Evolutionary conservation across 2,329 filamentous ascomycete genomes (phyloP).

Genomic region (Didymella pomorum): DNA sequence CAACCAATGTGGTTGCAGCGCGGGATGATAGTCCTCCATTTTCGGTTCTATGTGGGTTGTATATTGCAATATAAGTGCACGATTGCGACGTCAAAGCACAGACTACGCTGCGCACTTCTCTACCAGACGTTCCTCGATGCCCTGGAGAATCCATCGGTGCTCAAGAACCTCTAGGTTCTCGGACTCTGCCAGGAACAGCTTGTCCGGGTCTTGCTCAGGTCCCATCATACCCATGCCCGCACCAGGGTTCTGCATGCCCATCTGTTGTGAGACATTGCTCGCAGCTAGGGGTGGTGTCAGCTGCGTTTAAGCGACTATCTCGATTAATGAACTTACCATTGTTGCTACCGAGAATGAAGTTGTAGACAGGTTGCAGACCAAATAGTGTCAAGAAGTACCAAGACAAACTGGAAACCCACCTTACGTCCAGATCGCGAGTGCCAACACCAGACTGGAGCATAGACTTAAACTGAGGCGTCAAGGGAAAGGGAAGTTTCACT

Average conservation of each 20-base stretch:
- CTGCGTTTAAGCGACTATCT: slow-evolving; percentile 13
- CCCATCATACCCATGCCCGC: slow-evolving; percentile 86
- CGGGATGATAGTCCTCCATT: slow-evolving; percentile 31
- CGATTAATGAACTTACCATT: slow-evolving; percentile 71
- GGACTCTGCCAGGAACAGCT: slow-evolving; percentile 89
- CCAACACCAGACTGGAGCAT: slow-evolving; percentile 98
- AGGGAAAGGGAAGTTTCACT: slow-evolving; percentile 96
- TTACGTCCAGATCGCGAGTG: slow-evolving; percentile 93
- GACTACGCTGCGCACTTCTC: slow-evolving; percentile 49
- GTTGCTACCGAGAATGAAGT: slow-evolving; percentile 93
- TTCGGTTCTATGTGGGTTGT: slow-evolving; percentile 3
- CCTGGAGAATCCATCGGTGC: slow-evolving; percentile 89
- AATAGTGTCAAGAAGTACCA: slow-evolving; percentile 99
- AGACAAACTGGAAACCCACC: slow-evolving; percentile 98
- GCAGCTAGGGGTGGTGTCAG: slow-evolving; percentile 69
- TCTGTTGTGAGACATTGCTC: slow-evolving; percentile 87
- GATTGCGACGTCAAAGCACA: slow-evolving; percentile 13
- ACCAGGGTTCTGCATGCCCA: slow-evolving; percentile 76
- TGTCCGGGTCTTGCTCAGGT: slow-evolving; percentile 92
- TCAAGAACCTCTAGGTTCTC: slow-evolving; percentile 96
- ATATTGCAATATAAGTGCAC: slow-evolving; percentile 5
- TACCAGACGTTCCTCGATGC: slow-evolving; percentile 84
- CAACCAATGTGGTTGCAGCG: slow-evolving; percentile 26
- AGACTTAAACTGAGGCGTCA: slow-evolving; percentile 99
- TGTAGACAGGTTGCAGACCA: slow-evolving; percentile 94